Conservation (phyloP, 202 grass and related monocot genomes). For the Tripidium arundinaceum region DNA sequence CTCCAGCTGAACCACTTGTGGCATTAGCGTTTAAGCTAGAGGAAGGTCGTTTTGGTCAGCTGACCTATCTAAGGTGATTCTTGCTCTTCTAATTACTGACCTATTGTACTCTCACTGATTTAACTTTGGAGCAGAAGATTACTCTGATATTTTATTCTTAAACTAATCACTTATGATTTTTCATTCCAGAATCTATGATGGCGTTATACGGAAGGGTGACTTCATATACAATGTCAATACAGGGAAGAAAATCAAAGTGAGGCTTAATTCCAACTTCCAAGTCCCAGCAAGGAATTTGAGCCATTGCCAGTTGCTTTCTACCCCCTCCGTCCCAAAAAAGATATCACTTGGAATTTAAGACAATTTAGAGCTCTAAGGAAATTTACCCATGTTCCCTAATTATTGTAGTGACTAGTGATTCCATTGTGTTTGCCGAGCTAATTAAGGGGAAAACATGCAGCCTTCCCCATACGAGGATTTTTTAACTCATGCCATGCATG, state of each 20-base stretch:
- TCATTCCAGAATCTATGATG: conserved; percentile 82
- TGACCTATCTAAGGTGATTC: conserved; percentile 89
- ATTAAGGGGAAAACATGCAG: too few species aligned
- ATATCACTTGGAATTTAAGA: neutral
- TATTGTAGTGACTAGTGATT: too few species aligned
- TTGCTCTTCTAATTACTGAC: conserved; percentile 6
- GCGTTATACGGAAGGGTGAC: conserved; percentile 86
- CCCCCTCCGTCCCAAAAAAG: neutral
- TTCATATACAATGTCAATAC: conserved; percentile 97
- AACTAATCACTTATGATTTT: conserved; percentile 18
- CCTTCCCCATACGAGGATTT: too few species aligned
- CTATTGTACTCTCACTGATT: conserved; percentile 12
- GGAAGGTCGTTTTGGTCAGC: conserved; percentile 98
- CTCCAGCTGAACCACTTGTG: conserved; percentile 69
- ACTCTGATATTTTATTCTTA: conserved; percentile 18
- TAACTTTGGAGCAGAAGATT: neutral
- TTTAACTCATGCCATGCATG: too few species aligned
- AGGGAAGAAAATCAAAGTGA: conserved; percentile 96
- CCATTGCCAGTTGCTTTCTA: too few species aligned
- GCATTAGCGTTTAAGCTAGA: conserved; percentile 96
- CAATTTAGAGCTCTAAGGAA: neutral
- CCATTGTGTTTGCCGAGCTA: too few species aligned
- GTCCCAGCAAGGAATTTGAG: neutral
- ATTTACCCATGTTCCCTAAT: too few species aligned
- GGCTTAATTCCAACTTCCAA: conserved; percentile 23